phyloP scores from a whole-genome alignment of 371 early-diverging fungal species.

The Mortierella polycephala region DNA sequence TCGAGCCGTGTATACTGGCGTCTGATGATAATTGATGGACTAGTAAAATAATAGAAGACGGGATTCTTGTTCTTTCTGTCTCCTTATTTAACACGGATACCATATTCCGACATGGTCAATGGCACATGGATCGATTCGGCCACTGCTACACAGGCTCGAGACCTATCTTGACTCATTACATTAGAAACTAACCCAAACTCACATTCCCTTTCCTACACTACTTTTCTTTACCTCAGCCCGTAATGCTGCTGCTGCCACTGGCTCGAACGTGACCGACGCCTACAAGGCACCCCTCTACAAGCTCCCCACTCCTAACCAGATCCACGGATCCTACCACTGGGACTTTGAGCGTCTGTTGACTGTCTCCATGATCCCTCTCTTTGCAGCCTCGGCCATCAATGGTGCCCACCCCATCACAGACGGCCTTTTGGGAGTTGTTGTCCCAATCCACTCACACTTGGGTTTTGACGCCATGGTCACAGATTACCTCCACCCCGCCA shows the following conservation, averaged over 20 bases:
- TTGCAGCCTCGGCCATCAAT: constrained; percentile 76
- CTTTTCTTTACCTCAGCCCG: constrained; percentile 25
- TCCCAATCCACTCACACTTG: constrained; percentile 92
- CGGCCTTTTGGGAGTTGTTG: constrained; percentile 85
- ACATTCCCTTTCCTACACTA: neutral
- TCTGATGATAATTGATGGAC: too few species aligned
- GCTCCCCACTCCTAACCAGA: constrained; percentile 42
- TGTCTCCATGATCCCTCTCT: constrained; percentile 79
- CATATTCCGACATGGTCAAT: neutral
- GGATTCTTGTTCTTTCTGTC: too few species aligned
- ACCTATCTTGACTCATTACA: neutral
- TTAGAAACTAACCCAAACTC: neutral
- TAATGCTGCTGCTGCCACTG: constrained; percentile 25
- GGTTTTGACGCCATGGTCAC: constrained; percentile 77
- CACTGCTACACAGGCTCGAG: too few species aligned
- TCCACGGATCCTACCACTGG: constrained; percentile 91
- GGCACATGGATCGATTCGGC: too few species aligned
- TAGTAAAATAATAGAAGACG: too few species aligned
- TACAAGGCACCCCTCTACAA: constrained; percentile 39
- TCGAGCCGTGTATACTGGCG: too few species aligned
- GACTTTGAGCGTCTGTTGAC: constrained; percentile 87
- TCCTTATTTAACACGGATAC: neutral
- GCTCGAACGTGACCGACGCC: constrained; percentile 40
- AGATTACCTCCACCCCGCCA: constrained; percentile 89
- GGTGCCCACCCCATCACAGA: constrained; percentile 91